Evolutionary conservation across 192 early-diverging fungal genomes (phyloP).

Genomic region (Coemansia sp.): DNA sequence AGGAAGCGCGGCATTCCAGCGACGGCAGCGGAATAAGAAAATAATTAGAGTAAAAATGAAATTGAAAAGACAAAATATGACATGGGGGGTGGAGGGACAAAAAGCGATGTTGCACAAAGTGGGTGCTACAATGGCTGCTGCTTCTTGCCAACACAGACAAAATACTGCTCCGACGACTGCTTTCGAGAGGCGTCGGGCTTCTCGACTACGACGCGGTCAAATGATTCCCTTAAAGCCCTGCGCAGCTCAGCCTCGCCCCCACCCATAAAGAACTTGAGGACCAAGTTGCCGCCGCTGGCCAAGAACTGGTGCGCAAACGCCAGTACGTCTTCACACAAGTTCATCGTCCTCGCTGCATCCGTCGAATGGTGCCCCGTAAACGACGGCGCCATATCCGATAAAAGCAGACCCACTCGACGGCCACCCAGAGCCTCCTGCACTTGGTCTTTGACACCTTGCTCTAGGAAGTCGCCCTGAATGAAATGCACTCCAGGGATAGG

Average conservation of each 20-base stretch:
- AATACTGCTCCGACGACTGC: slow-evolving; percentile 70
- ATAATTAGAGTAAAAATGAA: not conserved
- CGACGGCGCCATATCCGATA: slow-evolving; percentile 81
- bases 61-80: not conserved
- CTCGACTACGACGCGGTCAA: slow-evolving; percentile 59
- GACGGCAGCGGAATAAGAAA: not conserved
- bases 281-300: slow-evolving; percentile 25
- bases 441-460: slow-evolving; percentile 31
- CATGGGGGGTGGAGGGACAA: too few species aligned
- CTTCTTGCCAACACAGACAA: slow-evolving; percentile 59
- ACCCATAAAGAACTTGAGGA: slow-evolving; percentile 68
- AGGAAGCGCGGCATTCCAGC: slow-evolving; percentile 46
- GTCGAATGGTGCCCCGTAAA: slow-evolving; percentile 69
- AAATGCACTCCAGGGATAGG: slow-evolving; percentile 64
- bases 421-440: slow-evolving; percentile 32
- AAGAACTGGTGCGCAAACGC: slow-evolving; percentile 58
- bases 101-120: too few species aligned
- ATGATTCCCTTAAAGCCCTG: slow-evolving; percentile 47
- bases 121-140: not conserved
- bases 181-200: slow-evolving; percentile 69
- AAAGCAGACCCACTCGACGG: slow-evolving; percentile 48
- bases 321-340: slow-evolving; percentile 67
- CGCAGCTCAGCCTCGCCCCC: slow-evolving; percentile 56
- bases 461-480: slow-evolving; percentile 68
- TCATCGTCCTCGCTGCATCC: slow-evolving; percentile 65